Evolutionary conservation across 1,284 basidiomycete species (phyloP), one percentile per base, ranked within the genome.

Genomic region (Cryptococcus sp.): DNA sequence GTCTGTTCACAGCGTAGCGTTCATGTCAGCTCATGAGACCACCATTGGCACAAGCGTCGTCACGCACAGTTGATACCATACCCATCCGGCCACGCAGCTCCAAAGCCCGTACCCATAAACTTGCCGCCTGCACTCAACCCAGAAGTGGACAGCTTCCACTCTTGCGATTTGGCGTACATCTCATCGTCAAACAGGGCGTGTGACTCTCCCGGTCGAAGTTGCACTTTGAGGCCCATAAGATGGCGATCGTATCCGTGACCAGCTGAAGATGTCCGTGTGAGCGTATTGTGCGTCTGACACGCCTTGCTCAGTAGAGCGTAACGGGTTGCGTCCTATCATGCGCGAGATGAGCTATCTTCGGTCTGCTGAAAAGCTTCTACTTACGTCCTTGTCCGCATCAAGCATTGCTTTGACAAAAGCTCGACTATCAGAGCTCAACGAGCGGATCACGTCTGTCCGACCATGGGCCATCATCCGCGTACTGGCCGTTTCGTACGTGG

Each of bases 401-500:
- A 81, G 76, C 88, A 94, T 91, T 3, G 85, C 83, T 47, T 89
- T 84, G 13, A 95, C 88, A 80, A 90, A 96, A 3, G 82, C 82
- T 57, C 90, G 85, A 60, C 87, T 88, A 68, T 95, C 90, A 30
- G 80, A 81, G 52, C 87, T 90, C 47, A 91, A 83, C 0, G 88
- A 86, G 45, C 94, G 85, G 55, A 98, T 89, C 1, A 92, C 93
- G 72, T 99, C 95, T 0, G 95, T 98, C 15, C 95, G 85, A 8
- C 93, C 95, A 69, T 89, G 88, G 64, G 88, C 82, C 81, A 95
- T 96, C 68, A 90, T 83, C n/a, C 93, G 85, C 1, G 95, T 98
- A 27, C 93, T 85, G 0, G 89, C 91, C 0, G 94, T 97, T 81
- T 99, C 94, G 77, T 99, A 98, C 5, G 92, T 95, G 3, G 94